Conservation (phyloP, 768 basidiomycete species). For the Lentinula guzmanii region DNA sequence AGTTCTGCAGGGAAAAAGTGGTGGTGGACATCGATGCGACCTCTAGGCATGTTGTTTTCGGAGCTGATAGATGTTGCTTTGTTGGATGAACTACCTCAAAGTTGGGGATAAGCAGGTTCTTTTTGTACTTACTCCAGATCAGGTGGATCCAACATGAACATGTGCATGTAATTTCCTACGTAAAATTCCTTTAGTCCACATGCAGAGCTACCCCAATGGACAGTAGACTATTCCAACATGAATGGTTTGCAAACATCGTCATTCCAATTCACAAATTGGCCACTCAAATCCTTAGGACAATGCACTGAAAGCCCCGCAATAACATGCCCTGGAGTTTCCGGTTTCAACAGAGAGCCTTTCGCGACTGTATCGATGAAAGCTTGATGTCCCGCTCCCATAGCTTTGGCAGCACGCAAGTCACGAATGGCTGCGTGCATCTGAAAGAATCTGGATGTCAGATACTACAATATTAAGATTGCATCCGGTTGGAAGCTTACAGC, state of each 20-base stretch:
- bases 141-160: neutral
- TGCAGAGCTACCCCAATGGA: too few species aligned
- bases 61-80: neutral
- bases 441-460: neutral
- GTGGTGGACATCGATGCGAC: constrained; percentile 68
- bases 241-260: constrained; percentile 51
- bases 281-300: constrained; percentile 59
- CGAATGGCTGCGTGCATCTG: constrained; percentile 72
- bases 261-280: constrained; percentile 81
- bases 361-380: constrained; percentile 52
- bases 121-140: neutral
- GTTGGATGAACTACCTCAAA: too few species aligned
- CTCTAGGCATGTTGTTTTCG: constrained; percentile 5
- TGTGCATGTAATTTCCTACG: neutral
- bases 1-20: constrained; percentile 60
- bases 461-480: neutral
- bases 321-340: constrained; percentile 71
- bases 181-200: too few species aligned
- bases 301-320: constrained; percentile 69
- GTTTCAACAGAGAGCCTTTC: constrained; percentile 67
- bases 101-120: too few species aligned
- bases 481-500: constrained; percentile 34
- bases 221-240: neutral
- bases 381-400: constrained; percentile 54
- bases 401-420: constrained; percentile 31